Conservation (phyloP, 176 grass and related monocot species). For the Carex littledalei region DNA sequence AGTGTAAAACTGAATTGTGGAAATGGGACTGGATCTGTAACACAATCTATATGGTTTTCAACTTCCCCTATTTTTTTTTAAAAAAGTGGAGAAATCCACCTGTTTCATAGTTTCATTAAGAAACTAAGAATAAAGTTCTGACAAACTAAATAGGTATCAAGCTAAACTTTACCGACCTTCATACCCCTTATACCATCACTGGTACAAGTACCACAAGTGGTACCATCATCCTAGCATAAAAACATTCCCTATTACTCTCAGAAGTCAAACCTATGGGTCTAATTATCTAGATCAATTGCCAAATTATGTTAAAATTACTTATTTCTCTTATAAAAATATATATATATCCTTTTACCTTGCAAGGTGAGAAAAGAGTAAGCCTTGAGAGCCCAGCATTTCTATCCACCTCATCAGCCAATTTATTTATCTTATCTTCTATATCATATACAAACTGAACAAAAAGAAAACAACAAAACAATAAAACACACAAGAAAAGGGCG, state of each 20-base stretch:
- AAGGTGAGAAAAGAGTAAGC: constrained; percentile 89
- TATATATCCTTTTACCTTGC: constrained; percentile 50
- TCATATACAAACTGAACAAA: constrained; percentile 64
- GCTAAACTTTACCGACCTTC: not conserved
- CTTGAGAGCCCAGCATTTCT: constrained; percentile 55
- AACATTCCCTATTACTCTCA: not conserved
- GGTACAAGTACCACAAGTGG: not conserved
- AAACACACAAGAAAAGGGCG: not conserved
- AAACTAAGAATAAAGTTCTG: not conserved
- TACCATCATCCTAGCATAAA: not conserved
- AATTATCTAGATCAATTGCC: not conserved
- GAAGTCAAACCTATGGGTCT: not conserved
- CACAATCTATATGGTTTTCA: not conserved
- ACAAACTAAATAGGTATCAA: not conserved
- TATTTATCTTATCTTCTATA: constrained; percentile 55
- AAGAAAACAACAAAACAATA: not conserved
- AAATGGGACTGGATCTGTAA: not conserved
- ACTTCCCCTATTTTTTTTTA: not conserved
- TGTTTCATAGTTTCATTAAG: not conserved
- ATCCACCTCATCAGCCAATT: constrained; percentile 76
- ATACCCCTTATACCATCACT: not conserved
- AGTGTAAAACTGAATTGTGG: not conserved
- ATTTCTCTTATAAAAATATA: not conserved
- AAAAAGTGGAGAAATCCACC: not conserved
- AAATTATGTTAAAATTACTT: not conserved